Evolutionary conservation across 129 eudicot species (phyloP), one percentile per base, ranked within the genome.

Genomic region (Pittosporum tobira): DNA sequence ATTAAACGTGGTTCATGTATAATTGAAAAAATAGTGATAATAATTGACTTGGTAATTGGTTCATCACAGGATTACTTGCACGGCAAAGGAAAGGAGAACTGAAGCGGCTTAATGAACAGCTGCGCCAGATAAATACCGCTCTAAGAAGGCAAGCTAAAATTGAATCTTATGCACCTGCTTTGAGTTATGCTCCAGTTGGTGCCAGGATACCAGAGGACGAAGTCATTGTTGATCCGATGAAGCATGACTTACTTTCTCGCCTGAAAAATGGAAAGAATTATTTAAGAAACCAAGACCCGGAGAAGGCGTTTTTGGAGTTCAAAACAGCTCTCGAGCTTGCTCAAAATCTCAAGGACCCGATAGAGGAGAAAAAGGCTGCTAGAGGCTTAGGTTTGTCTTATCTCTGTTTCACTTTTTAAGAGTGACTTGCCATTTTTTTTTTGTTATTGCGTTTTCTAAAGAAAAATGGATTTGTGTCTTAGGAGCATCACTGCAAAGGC

Each of bases 401-500:
- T 6, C 16, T 61, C 24, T 20, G 20, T 51, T 20, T 40, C 46
- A 10, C 46, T 10, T 14, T 40, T n/a, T 40, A 10, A n/a, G n/a
- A n/a, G n/a, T 40, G 14, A 30, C 61, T 56, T n/a, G 15, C 6
- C 10, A 26, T 31, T 11, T 31, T 2, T 19, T 10, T 6, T 56
- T 11, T 19, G 23, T 29, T 15, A 3, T 6, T 62, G 5, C n/a
- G 1, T 51, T 23, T 19, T 46, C 20, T 5, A 22, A n/a, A n/a
- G n/a, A n/a, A n/a, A n/a, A n/a, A n/a, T 13, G 4, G 20, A 20
- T 59, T 18, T 48, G 18, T 61, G 3, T 73, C 65, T 50, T 73
- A 93, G 99, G 99, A 57, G 99, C 99, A 37, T 93, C 99, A 15
- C 66, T 93, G 73, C 99, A 93, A 70, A 81, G 99, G 75, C 99